Evolutionary conservation across 163 green algal species (phyloP).

Genomic region (Coccomyxa subellipsoidea): DNA sequence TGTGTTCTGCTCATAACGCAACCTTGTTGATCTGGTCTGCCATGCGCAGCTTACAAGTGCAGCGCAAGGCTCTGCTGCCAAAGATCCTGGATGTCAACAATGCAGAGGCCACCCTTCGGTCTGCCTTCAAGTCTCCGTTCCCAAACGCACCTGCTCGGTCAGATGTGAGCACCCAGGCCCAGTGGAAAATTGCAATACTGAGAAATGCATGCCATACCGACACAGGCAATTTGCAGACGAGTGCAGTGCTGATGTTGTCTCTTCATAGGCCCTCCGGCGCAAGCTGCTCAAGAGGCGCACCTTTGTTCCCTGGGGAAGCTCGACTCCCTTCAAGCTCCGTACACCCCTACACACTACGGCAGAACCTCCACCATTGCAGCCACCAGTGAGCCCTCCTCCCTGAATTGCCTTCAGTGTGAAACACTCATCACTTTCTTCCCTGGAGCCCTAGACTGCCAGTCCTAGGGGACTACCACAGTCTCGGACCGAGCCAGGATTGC

Average conservation of each 20-base stretch:
- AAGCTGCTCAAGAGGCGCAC: slow-evolving; percentile 54
- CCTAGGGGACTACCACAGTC: too few relatives aligned
- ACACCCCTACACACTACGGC: neutral
- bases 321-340: neutral
- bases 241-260: neutral
- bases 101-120: slow-evolving; percentile 54
- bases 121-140: slow-evolving; percentile 76
- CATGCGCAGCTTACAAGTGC: slow-evolving; percentile 49
- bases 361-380: slow-evolving; percentile 10
- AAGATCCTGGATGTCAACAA: slow-evolving; percentile 68
- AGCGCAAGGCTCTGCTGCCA: slow-evolving; percentile 66
- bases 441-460: too few relatives aligned
- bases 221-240: neutral
- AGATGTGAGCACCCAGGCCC: slow-evolving; percentile 31
- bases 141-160: slow-evolving; percentile 56
- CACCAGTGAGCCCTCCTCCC: slow-evolving; percentile 10
- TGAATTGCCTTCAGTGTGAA: neutral
- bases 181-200: too few relatives aligned
- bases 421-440: too few relatives aligned
- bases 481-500: too few relatives aligned
- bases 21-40: neutral
- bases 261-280: slow-evolving; percentile 56
- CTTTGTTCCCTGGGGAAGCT: slow-evolving; percentile 78
- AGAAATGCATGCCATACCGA: too few relatives aligned
- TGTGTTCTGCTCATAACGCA: neutral